phyloP scores from a whole-genome alignment of 129 eudicot species.

The Ambrosia artemisiifolia region DNA sequence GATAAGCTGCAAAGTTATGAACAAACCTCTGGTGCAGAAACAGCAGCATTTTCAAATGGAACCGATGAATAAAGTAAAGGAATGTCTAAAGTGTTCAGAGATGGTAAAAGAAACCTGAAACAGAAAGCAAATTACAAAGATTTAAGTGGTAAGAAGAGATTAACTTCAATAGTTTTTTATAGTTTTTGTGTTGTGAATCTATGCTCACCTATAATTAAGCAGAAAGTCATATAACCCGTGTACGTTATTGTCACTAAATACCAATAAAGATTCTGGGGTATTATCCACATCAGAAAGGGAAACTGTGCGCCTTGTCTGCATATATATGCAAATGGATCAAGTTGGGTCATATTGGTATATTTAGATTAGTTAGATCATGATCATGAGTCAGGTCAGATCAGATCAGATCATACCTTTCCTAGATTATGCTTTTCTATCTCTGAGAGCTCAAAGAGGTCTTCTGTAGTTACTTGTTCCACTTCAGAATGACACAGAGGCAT shows the following conservation, averaged over 20 bases:
- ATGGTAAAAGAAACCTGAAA: slow-evolving; percentile 56
- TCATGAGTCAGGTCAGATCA: background rate
- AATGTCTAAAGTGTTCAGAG: slow-evolving; percentile 64
- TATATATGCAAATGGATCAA: slow-evolving; percentile 5
- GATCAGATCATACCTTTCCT: slow-evolving; percentile 51
- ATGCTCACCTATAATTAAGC: slow-evolving; percentile 69
- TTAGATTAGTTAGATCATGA: background rate
- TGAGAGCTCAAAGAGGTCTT: slow-evolving; percentile 82
- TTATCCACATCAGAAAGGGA: slow-evolving; percentile 69
- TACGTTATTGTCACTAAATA: slow-evolving; percentile 53
- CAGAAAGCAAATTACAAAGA: background rate
- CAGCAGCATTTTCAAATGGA: slow-evolving; percentile 78
- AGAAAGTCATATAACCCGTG: slow-evolving; percentile 81
- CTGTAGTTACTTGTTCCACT: slow-evolving; percentile 68
- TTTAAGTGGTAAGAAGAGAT: background rate
- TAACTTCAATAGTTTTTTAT: background rate
- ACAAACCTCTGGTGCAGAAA: slow-evolving; percentile 87
- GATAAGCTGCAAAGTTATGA: background rate
- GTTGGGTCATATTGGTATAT: background rate
- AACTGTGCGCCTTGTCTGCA: slow-evolving; percentile 57
- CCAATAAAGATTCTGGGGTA: slow-evolving; percentile 71
- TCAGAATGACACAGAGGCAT: slow-evolving; percentile 79
- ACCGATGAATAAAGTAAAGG: slow-evolving; percentile 76
- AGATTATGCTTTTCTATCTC: slow-evolving; percentile 64
- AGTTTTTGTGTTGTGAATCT: background rate